phyloP scores from a whole-genome alignment of 768 basidiomycete genomes.

The Kwoniella dendrophila region DNA sequence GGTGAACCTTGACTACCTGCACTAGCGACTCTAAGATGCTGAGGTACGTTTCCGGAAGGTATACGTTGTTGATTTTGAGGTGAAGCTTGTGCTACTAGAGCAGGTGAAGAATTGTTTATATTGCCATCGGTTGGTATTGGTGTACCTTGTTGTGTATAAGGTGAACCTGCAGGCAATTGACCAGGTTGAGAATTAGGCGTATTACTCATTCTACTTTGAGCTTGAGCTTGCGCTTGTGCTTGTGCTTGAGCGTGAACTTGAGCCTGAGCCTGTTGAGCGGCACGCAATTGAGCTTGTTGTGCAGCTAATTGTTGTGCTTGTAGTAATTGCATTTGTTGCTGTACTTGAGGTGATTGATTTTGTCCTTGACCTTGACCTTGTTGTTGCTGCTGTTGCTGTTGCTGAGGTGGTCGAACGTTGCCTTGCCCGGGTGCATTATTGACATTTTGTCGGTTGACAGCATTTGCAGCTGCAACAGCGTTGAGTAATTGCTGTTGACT shows the following conservation, averaged over 20 bases:
- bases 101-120: slow-evolving; percentile 23
- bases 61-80: slow-evolving; percentile 24
- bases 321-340: slow-evolving; percentile 43
- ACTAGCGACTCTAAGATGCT: slow-evolving; percentile 35
- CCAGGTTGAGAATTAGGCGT: no score
- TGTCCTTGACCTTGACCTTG: slow-evolving; percentile 9
- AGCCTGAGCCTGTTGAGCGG: slow-evolving; percentile 28
- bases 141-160: slow-evolving; percentile 30
- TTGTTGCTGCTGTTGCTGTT: not conserved
- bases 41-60: slow-evolving; percentile 20
- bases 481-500: slow-evolving; percentile 48
- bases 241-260: slow-evolving; percentile 26
- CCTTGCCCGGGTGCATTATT: slow-evolving; percentile 14
- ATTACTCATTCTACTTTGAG: slow-evolving; percentile 1
- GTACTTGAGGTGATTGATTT: slow-evolving; percentile 28
- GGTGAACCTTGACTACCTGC: slow-evolving; percentile 33
- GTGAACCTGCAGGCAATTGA: slow-evolving; percentile 32
- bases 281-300: slow-evolving; percentile 39
- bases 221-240: slow-evolving; percentile 29
- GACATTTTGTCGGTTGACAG: slow-evolving; percentile 32
- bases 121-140: slow-evolving; percentile 25
- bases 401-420: slow-evolving; percentile 14
- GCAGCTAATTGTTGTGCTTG: slow-evolving; percentile 47
- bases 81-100: slow-evolving; percentile 14
- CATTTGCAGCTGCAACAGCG: slow-evolving; percentile 43